Percentiles rank a stretch among this genome's conserved stretches.
phyloP scores from a whole-genome alignment of 371 early-diverging fungal genomes.

The Rhizopus arrhizus region DNA sequence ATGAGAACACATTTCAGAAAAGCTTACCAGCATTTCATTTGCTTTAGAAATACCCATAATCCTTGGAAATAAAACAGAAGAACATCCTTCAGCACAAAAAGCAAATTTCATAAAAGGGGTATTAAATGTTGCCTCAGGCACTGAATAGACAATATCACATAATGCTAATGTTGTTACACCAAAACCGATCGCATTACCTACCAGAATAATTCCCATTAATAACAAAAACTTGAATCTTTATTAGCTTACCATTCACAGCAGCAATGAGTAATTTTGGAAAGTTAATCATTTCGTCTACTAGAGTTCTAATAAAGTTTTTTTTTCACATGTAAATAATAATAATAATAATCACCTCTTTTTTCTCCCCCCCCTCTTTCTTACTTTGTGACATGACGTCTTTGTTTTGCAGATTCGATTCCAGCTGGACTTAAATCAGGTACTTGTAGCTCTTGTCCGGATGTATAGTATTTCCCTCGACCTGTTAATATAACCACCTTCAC shows the following conservation, averaged over 20 bases:
- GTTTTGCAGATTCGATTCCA: constrained; percentile 30
- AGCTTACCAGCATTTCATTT: constrained; percentile 64
- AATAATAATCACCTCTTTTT: neutral
- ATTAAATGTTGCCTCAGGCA: constrained; percentile 62
- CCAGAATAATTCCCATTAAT: neutral
- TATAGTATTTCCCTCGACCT: constrained; percentile 70
- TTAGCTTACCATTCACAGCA: constrained; percentile 65
- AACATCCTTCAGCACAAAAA: constrained; percentile 74
- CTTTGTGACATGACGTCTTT: constrained; percentile 24
- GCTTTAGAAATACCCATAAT: constrained; percentile 63
- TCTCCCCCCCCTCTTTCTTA: constrained; percentile 17
- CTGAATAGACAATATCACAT: constrained; percentile 70
- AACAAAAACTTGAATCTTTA: neutral
- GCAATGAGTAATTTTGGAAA: constrained; percentile 77
- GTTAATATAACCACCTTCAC: constrained; percentile 67
- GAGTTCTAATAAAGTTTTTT: constrained; percentile 31
- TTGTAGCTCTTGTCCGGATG: constrained; percentile 66
- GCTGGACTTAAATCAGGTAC: constrained; percentile 41
- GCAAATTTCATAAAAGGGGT: constrained; percentile 75
- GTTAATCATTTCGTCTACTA: constrained; percentile 61
- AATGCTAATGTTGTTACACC: constrained; percentile 69
- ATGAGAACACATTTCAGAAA: neutral
- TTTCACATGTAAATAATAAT: neutral
- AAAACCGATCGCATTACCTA: constrained; percentile 73
- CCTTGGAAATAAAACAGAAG: constrained; percentile 62